Conservation (phyloP, 2,329 filamentous ascomycete species). For the Zasmidium angulare region DNA sequence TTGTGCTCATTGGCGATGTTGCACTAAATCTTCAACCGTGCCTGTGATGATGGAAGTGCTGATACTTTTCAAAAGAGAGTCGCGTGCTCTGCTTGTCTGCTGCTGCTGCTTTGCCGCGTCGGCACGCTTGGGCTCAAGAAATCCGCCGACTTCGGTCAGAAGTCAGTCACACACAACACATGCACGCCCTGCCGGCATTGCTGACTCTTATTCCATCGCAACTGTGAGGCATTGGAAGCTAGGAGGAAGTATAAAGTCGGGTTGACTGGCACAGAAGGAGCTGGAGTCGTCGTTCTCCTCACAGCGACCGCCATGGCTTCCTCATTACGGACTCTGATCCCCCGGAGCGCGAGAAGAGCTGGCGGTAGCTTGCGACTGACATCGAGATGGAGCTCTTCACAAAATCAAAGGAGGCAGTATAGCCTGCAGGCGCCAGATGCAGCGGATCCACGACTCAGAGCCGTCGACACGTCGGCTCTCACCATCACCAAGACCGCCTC, state of each 20-base stretch:
- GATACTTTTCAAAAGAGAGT: too few species aligned
- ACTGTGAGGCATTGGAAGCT: background rate
- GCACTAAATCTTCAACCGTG: too few species aligned
- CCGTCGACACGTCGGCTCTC: constrained; percentile 76
- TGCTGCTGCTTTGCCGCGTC: too few species aligned
- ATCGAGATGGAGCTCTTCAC: constrained; percentile 1
- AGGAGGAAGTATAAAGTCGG: background rate
- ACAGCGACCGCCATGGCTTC: constrained; percentile 12
- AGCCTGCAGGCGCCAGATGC: constrained; percentile 51
- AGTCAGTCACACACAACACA: too few species aligned
- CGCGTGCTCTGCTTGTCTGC: too few species aligned
- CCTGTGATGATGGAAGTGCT: background rate
- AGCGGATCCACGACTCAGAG: constrained; percentile 56
- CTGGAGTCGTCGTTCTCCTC: background rate
- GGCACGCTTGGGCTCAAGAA: too few species aligned
- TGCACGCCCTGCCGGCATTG: background rate
- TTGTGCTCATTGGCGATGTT: too few species aligned
- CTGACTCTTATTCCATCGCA: background rate
- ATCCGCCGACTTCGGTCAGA: too few species aligned
- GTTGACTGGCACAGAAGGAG: background rate
- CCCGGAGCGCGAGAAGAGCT: constrained; percentile 7
- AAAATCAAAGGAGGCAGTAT: constrained; percentile 12
- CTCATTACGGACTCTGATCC: constrained; percentile 20
- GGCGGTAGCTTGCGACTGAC: background rate
- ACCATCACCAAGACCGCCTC: constrained; percentile 70